A percentile compares a stretch with the other conserved stretches of the same genome.
phyloP scores from a whole-genome alignment of 179 eudicot species.

The Beta macrorhiza region DNA sequence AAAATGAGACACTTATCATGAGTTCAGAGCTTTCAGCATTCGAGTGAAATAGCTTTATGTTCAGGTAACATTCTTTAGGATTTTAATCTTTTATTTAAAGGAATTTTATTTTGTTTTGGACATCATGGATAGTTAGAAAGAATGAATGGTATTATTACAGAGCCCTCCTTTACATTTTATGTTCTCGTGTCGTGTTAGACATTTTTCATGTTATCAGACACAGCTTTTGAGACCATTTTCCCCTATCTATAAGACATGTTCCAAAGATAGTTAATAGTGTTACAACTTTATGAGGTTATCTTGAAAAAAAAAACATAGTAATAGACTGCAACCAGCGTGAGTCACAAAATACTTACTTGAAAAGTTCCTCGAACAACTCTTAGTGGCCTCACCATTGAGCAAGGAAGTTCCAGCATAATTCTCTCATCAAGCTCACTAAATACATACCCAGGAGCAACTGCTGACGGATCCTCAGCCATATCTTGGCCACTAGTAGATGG shows the following conservation, averaged over 20 bases:
- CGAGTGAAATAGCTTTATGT: not conserved
- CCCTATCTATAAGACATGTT: not conserved
- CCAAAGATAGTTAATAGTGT: not conserved
- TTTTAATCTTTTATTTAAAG: no score
- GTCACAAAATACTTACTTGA: conserved; percentile 61
- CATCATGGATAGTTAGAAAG: not conserved
- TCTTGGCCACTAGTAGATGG: conserved; percentile 52
- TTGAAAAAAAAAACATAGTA: not conserved
- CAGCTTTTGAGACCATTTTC: not conserved
- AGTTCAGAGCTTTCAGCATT: not conserved
- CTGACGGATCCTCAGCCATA: conserved; percentile 51
- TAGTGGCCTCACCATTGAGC: conserved; percentile 86
- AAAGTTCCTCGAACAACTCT: conserved; percentile 81
- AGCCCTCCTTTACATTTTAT: conserved; percentile 5
- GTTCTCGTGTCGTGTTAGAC: not conserved
- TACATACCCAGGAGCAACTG: conserved; percentile 85
- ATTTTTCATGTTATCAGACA: not conserved
- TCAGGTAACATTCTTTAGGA: not conserved
- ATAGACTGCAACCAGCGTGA: not conserved
- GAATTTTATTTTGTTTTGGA: no score
- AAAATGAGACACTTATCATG: not conserved
- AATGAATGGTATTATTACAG: not conserved
- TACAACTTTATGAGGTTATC: not conserved
- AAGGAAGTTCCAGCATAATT: conserved; percentile 87
- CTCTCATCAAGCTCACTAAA: conserved; percentile 88